Evolutionary conservation across 768 basidiomycete genomes (phyloP), one percentile per base, ranked within the genome.

Genomic region (Xerocomus brunneocitrinus): DNA sequence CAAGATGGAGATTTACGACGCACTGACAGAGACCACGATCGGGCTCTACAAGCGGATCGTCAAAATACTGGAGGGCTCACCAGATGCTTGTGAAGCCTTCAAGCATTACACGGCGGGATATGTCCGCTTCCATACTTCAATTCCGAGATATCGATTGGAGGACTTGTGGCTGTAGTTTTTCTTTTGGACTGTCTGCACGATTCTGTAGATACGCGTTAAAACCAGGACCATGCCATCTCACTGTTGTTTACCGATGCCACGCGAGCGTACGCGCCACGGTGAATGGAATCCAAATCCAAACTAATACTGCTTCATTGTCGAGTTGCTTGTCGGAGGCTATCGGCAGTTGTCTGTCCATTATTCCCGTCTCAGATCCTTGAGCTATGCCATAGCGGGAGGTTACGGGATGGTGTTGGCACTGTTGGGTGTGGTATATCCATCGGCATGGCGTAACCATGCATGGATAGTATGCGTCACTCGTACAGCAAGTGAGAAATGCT

Each of bases 101-200:
- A 39, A 31, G 28, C 7, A 12, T 2, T 68, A 56, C 31, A 51
- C 54, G 1, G 55, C 54, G 4, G 67, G 69, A 41, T 71, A 66
- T 47, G 48, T 68, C 39, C 44, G 50, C 9, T 72, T 67, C 31
- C 71, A 72, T 48, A 61, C 65, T 2, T 65, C 71, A 0, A 28
- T 44, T 2, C 3, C 25, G 9, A 59, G 71, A 14, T 72, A 72
- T 40, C 55, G 35, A 8, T 35, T 70, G 7, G 50, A 50, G 10
- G 69, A 69, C 36, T 54, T 62, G 49, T 30, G 44, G 19, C 35
- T 56, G 44, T 61, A 61, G 41, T 16, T 19, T 40, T 24, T 40
- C 35, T 36, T 36, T n/a, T 36, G 16, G 36, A 4, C 36, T n/a
- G 36, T 14, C 36, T n/a, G 3, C 36, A 2, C 6, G 1, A n/a